Evolutionary conservation across 2,329 filamentous ascomycete species (phyloP).

Genomic region (Metarhizium guizhouense): DNA sequence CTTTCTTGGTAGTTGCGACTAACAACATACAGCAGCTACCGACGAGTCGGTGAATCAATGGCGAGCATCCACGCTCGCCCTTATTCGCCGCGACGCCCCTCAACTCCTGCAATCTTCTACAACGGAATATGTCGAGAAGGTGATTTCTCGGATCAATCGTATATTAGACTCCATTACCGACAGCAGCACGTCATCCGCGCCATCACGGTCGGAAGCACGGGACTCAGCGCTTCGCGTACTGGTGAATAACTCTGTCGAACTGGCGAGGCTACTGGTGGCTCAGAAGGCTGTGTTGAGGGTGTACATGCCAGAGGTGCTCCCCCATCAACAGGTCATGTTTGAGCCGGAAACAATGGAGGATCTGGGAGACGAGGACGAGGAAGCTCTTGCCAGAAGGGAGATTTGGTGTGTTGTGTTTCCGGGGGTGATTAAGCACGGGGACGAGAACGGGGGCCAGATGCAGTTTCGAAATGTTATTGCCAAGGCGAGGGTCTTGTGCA

Average conservation of each 20-base stretch:
- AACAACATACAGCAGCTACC: constrained; percentile 25
- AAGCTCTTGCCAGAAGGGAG: constrained; percentile 39
- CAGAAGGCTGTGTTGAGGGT: constrained; percentile 51
- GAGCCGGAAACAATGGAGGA: constrained; percentile 56
- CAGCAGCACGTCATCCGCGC: constrained; percentile 11
- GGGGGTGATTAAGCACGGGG: constrained; percentile 53
- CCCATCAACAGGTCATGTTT: constrained; percentile 47
- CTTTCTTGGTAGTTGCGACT: background rate
- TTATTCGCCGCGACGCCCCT: constrained; percentile 45
- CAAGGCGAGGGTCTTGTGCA: constrained; percentile 57
- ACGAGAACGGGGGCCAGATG: constrained; percentile 53
- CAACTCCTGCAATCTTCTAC: constrained; percentile 38
- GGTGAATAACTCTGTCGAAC: constrained; percentile 42
- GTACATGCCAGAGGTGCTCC: constrained; percentile 43
- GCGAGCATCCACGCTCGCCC: constrained; percentile 54
- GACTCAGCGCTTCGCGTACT: constrained; percentile 45
- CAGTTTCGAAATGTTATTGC: constrained; percentile 55
- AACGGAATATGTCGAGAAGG: constrained; percentile 34
- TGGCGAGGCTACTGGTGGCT: constrained; percentile 46
- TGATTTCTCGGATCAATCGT: constrained; percentile 37
- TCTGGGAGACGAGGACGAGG: constrained; percentile 53
- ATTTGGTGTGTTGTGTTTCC: constrained; percentile 57
- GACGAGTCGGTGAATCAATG: constrained; percentile 53
- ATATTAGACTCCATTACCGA: constrained; percentile 40
- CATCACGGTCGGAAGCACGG: constrained; percentile 30